phyloP scores from a whole-genome alignment of 352 stramenopile species.

The Globisporangium emineosum region DNA sequence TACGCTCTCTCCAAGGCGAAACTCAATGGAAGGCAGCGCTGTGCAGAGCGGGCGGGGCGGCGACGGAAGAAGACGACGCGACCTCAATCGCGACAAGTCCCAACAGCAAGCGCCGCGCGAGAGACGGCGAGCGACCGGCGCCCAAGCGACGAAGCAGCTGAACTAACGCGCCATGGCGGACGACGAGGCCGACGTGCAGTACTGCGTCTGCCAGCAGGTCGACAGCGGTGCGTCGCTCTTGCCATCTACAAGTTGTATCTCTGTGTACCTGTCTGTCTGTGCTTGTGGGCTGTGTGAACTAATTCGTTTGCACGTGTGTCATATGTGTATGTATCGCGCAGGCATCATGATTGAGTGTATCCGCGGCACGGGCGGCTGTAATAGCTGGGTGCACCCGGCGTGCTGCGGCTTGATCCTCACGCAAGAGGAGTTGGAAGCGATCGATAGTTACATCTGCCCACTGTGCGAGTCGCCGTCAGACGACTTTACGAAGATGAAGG shows the following conservation, averaged over 20 bases:
- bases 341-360: slow-evolving; percentile 94
- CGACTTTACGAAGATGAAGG: slow-evolving; percentile 59
- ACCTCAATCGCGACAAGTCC: neutral
- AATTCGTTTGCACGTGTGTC: slow-evolving; percentile 1
- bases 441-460: slow-evolving; percentile 84
- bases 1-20: slow-evolving; percentile 13
- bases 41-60: neutral
- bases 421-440: slow-evolving; percentile 78
- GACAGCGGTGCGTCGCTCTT: slow-evolving; percentile 53
- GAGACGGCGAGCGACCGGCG: slow-evolving; percentile 1
- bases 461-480: slow-evolving; percentile 71
- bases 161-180: slow-evolving; percentile 29
- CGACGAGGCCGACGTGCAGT: slow-evolving; percentile 38
- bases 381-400: slow-evolving; percentile 88
- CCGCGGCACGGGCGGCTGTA: slow-evolving; percentile 84
- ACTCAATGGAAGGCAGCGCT: slow-evolving; percentile 17
- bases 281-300: neutral
- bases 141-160: neutral
- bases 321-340: slow-evolving; percentile 17
- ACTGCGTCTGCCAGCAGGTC: slow-evolving; percentile 83
- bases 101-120: neutral
- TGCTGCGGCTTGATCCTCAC: slow-evolving; percentile 88
- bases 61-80: slow-evolving; percentile 3
- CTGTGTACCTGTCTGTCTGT: neutral
- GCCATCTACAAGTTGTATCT: neutral